These are phyloP conservation scores for Lyophyllum shimeji DNA, from an alignment of 768 basidiomycete genomes.

Conservation along the genomic window DNA sequence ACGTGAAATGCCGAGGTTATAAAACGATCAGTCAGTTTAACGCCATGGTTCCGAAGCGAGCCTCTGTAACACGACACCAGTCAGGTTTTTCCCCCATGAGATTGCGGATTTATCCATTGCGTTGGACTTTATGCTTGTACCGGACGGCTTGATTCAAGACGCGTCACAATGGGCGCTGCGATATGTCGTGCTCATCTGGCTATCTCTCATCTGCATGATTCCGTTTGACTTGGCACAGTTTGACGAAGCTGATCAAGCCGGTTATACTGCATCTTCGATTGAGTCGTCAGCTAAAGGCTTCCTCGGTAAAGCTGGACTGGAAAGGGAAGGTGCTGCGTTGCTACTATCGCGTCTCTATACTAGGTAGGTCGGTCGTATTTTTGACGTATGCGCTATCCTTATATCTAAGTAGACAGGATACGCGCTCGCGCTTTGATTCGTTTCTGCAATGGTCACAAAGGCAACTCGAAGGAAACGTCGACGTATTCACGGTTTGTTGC, in stretches of 20 bases:
- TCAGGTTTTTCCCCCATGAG: constrained; percentile 92
- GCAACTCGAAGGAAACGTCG: constrained; percentile 35
- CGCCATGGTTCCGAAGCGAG: background rate
- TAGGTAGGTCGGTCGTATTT: constrained; percentile 48
- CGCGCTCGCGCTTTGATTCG: constrained; percentile 40
- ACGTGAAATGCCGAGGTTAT: constrained; percentile 86
- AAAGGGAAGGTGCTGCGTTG: constrained; percentile 79
- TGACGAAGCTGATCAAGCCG: constrained; percentile 55
- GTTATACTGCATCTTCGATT: constrained; percentile 54
- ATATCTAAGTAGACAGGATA: constrained; percentile 56
- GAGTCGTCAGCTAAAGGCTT: constrained; percentile 59
- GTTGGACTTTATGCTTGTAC: constrained; percentile 58
- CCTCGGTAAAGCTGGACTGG: constrained; percentile 72
- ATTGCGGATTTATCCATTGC: constrained; percentile 79
- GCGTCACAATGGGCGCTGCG: constrained; percentile 73
- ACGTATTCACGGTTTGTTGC: constrained; percentile 50
- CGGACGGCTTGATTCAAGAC: constrained; percentile 40
- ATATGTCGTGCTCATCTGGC: constrained; percentile 85
- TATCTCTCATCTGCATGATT: constrained; percentile 91
- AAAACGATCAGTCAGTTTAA: constrained; percentile 81
- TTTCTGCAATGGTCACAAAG: constrained; percentile 53
- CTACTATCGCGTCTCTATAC: constrained; percentile 82
- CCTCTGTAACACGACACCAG: constrained; percentile 40
- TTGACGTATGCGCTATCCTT: background rate
- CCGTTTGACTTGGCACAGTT: constrained; percentile 91